Evolutionary conservation across 208 protist genomes (phyloP), one percentile per base, ranked within the genome.

Genomic region (Leishmania aethiopica): DNA sequence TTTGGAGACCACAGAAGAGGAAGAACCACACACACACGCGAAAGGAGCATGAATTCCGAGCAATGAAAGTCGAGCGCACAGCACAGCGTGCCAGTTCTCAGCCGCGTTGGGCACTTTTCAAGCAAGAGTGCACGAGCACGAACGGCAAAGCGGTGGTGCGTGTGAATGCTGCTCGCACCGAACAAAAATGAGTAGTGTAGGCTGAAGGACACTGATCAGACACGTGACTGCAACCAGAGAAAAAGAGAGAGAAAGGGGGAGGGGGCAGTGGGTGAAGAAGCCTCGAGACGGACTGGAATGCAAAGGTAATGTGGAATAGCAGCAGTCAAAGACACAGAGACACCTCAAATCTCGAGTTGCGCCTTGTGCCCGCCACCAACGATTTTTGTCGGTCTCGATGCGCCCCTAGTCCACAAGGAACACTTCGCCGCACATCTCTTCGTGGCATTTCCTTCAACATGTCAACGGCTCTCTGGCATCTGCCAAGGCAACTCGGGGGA

Each of bases 101-200:
- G 40, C 67, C 7, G 67, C 67, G 67, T 47, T 28, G 7, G 37
- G 5, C 17, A 70, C 64, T 64, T 1, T 35, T 0, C 13, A 35
- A 13, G 5, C 35, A 70, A 42, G 37, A 35, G 32, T 11, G 45
- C 45, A 49, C 45, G 22, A 72, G 32, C 5, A 47, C 6, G 40
- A 47, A 8, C 0, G 6, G 67, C 17, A 49, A 47, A 47, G 19
- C 19, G 5, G 19, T 42, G 67, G 22, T 49, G 32, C 15, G 13
- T 73, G 42, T 73, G 42, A 73, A 51, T 73, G 19, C 35, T 47
- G 40, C 19, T 47, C 67, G 47, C 8, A 69, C 13, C 83, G 72
- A 35, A 60, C 47, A 40, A 8, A 64, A 59, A 66, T 51, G 74
- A 80, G 66, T 32, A 32, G 28, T 37, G 70, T 37, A 73, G 42